phyloP scores from a whole-genome alignment of 768 basidiomycete species.

The Lanmaoa pseudosensibilis region DNA sequence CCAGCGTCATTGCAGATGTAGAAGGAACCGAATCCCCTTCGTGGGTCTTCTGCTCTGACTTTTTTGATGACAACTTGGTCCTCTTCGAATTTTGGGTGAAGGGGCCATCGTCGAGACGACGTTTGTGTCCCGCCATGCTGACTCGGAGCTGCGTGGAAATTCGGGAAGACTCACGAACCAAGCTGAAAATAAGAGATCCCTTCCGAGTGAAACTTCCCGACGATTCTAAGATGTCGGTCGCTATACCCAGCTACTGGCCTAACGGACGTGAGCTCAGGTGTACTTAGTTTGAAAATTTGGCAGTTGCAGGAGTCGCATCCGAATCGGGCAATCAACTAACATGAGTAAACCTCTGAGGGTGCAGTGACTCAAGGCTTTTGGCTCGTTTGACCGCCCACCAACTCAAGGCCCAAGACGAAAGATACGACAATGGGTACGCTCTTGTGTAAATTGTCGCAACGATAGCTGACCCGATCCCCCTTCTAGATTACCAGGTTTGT shows the following conservation, averaged over 20 bases:
- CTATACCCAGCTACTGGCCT: neutral
- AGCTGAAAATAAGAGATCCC: too few relatives aligned
- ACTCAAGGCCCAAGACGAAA: neutral
- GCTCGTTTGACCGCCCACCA: slow-evolving; percentile 3
- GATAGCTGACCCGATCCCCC: slow-evolving; percentile 8
- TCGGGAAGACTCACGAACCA: neutral
- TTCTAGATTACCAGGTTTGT: slow-evolving; percentile 67
- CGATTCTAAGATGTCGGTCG: neutral
- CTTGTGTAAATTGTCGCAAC: neutral
- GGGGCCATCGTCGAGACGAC: slow-evolving; percentile 54
- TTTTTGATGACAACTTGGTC: slow-evolving; percentile 43
- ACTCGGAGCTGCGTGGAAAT: neutral
- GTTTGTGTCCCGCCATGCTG: slow-evolving; percentile 56
- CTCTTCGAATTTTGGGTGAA: slow-evolving; percentile 59
- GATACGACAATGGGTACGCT: slow-evolving; percentile 34
- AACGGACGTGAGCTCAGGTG: neutral
- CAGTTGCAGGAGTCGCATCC: neutral
- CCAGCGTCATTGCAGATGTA: slow-evolving; percentile 43
- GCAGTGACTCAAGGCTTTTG: too few relatives aligned
- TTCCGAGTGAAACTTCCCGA: neutral
- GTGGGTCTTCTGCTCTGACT: slow-evolving; percentile 24
- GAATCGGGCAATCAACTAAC: slow-evolving; percentile 14
- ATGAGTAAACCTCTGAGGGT: neutral
- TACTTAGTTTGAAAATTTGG: slow-evolving; percentile 23
- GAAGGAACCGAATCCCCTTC: slow-evolving; percentile 32